Evolutionary conservation across 768 basidiomycete genomes (phyloP), one percentile per base, ranked within the genome.

Genomic region (Kwoniella europaea): DNA sequence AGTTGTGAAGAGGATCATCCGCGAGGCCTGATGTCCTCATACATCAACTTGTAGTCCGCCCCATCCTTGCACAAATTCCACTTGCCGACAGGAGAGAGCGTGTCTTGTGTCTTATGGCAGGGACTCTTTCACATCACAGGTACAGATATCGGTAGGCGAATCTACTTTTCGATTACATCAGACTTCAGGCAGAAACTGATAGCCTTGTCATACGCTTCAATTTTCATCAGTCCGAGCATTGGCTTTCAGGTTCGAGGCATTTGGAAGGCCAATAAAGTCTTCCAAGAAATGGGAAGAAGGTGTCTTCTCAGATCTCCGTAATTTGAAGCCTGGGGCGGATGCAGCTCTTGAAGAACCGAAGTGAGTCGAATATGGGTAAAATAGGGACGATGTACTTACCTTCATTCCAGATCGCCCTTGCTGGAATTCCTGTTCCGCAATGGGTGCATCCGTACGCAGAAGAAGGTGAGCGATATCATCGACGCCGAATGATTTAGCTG

Each of bases 241-340:
- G 63, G 91, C 93, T n/a, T 96, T 97, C 83, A 88, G 94, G 20
- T 94, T 96, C 83, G 92, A 94, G 84, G 91, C 90, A 10, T 96
- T 96, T 78, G 92, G 92, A 2, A 86, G 95, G 10, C 95, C 94
- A 0, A 93, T 98, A 52, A 86, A 88, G 67, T 92, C 93, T 78
- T 69, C 66, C 88, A 97, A 97, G 85, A 98, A 98, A 83, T 98
- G 96, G 44, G 95, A 98, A 82, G 95, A 98, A 84, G 95, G 95
- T 63, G 91, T 98, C 56, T 98, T 98, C 79, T 91, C 90, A 63
- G 95, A 98, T 84, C 86, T 98, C 71, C 85, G 95, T 22, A 98
- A 98, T 79, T 86, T 98, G 71, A 97, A 97, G 84, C 94, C 94
- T 0, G 95, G 95, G 12, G 87, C 90, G 0, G 95, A 97, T 82